These are phyloP conservation scores for Sclerotiophoma versabilis DNA, from an alignment of 2,329 filamentous ascomycete genomes.

Conservation along the genomic window DNA sequence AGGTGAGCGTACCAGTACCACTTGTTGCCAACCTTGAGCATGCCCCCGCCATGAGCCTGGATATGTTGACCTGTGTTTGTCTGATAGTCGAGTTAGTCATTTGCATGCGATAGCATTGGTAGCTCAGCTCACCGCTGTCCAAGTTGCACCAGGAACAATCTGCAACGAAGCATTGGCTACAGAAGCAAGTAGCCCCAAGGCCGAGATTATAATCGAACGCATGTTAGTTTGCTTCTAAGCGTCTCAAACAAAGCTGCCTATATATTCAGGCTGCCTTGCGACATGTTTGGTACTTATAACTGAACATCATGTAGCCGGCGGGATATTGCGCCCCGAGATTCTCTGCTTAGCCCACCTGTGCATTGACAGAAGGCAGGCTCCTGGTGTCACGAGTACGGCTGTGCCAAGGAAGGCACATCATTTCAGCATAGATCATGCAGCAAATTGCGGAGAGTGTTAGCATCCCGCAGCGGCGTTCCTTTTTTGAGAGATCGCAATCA, in stretches of 20 bases:
- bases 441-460: constrained; percentile 29
- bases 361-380: constrained; percentile 19
- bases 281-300: background rate
- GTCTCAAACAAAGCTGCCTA: background rate
- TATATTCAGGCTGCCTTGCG: background rate
- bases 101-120: no score
- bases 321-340: background rate
- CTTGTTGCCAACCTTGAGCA: constrained; percentile 64
- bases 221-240: constrained; percentile 20
- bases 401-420: constrained; percentile 13
- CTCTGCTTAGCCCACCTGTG: background rate
- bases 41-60: constrained; percentile 71
- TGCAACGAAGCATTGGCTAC: constrained; percentile 43
- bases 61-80: constrained; percentile 61
- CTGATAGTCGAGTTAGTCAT: constrained; percentile 24
- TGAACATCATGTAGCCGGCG: background rate
- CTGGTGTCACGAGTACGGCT: constrained; percentile 20
- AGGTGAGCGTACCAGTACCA: constrained; percentile 60
- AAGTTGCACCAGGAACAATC: constrained; percentile 50
- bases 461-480: constrained; percentile 14
- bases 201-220: constrained; percentile 22
- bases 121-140: constrained; percentile 42
- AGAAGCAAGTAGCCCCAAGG: constrained; percentile 26
- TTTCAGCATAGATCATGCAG: constrained; percentile 17
- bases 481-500: constrained; percentile 9